These are phyloP conservation scores for Hortaea werneckii DNA, from an alignment of 2,329 filamentous ascomycete genomes.

Conservation along the genomic window DNA sequence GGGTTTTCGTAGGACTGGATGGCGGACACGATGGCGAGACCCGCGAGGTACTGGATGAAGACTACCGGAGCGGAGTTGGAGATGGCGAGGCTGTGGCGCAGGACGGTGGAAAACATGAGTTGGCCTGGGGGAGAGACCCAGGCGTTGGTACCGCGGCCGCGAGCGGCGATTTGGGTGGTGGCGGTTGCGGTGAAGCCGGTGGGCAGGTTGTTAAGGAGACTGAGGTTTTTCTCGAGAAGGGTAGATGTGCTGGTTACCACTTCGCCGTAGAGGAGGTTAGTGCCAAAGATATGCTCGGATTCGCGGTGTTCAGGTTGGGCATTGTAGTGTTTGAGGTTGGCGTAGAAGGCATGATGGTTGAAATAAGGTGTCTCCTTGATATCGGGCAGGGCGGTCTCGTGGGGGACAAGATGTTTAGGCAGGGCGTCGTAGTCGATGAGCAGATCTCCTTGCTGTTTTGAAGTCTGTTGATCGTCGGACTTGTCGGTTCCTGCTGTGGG, in stretches of 20 bases:
- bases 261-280: constrained; percentile 73
- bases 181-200: constrained; percentile 81
- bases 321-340: too few species aligned
- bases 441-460: too few species aligned
- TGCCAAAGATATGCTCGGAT: constrained; percentile 60
- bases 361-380: constrained; percentile 73
- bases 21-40: constrained; percentile 75
- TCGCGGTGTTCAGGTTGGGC: too few species aligned
- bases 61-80: constrained; percentile 64
- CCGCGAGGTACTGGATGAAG: constrained; percentile 88
- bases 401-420: constrained; percentile 62
- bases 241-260: constrained; percentile 92
- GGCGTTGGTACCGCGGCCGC: constrained; percentile 82
- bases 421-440: constrained; percentile 66
- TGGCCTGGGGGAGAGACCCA: constrained; percentile 86
- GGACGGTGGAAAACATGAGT: constrained; percentile 77
- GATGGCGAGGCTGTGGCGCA: constrained; percentile 70
- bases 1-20: constrained; percentile 65
- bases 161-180: constrained; percentile 76
- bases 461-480: too few species aligned
- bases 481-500: not conserved
- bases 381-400: constrained; percentile 58
- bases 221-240: constrained; percentile 82
- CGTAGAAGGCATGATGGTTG: constrained; percentile 70
- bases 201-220: constrained; percentile 64